Evolutionary conservation across 495 filamentous ascomycete species (phyloP).

Genomic region (Lepidopterella palustris): DNA sequence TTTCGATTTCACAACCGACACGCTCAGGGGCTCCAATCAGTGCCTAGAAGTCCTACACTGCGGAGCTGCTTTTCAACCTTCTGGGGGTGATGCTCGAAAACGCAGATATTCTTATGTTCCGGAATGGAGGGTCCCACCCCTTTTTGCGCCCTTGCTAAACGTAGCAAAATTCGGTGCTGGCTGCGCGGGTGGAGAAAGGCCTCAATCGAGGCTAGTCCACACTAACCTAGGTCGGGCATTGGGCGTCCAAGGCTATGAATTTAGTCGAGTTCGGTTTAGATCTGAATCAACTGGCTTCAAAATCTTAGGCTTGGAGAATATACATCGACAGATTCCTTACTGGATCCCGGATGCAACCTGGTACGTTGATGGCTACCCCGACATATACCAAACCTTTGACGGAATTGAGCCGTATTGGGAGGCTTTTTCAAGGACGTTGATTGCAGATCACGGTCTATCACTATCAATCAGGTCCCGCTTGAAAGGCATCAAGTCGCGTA

Average conservation of each 20-base stretch:
- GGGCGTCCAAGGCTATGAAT: background rate
- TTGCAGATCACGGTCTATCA: background rate
- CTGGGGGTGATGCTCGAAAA: background rate
- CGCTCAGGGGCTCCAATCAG: background rate
- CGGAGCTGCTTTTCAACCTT: background rate
- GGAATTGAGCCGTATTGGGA: background rate
- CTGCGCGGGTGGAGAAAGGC: background rate
- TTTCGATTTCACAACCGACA: background rate
- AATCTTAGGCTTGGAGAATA: background rate
- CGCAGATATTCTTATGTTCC: background rate
- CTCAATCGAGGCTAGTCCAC: background rate
- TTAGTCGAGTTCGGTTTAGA: background rate
- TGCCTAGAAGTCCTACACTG: background rate
- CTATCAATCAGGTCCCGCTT: background rate
- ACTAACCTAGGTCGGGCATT: background rate
- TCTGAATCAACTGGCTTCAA: background rate
- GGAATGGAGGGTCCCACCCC: background rate
- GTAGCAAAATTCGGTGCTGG: background rate
- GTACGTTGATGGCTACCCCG: background rate
- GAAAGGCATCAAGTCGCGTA: background rate
- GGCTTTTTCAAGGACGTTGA: background rate
- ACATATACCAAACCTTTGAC: background rate
- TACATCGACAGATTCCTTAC: background rate
- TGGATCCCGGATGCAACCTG: background rate
- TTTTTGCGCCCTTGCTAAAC: background rate